Conservation (phyloP, 2,329 filamentous ascomycete species). For the Xylaria arbuscula region DNA sequence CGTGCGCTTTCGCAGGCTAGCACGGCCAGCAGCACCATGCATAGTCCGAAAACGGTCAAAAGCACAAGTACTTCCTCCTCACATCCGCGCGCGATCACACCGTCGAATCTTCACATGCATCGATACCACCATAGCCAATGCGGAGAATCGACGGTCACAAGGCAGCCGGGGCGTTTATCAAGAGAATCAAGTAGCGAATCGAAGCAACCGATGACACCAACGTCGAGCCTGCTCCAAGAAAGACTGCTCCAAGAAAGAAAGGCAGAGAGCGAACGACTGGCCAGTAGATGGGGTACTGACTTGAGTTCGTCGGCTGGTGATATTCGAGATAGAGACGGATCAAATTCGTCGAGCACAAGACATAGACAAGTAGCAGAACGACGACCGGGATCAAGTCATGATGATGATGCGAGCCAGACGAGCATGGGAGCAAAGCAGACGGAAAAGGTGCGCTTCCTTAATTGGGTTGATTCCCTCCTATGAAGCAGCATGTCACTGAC, state of each 20-base stretch:
- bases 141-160: constrained; percentile 50
- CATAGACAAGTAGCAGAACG: constrained; percentile 50
- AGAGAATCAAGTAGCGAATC: constrained; percentile 57
- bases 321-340: constrained; percentile 49
- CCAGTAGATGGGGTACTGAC: constrained; percentile 53
- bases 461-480: neutral
- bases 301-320: constrained; percentile 55
- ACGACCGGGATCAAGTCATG: constrained; percentile 58
- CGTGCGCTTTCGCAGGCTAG: constrained; percentile 61
- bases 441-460: constrained; percentile 64
- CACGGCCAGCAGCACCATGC: constrained; percentile 53
- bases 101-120: constrained; percentile 53
- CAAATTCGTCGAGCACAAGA: constrained; percentile 55
- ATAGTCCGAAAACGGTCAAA: constrained; percentile 55
- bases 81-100: constrained; percentile 53
- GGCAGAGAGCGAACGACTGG: constrained; percentile 59
- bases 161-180: constrained; percentile 55
- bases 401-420: constrained; percentile 60
- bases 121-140: constrained; percentile 56
- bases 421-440: constrained; percentile 74
- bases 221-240: constrained; percentile 66
- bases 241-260: constrained; percentile 64
- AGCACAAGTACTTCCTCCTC: constrained; percentile 58
- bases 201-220: constrained; percentile 52
- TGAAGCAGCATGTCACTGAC: constrained; percentile 22